These are phyloP conservation scores for Diddensiella santjacobensis DNA, from an alignment of 805 yeast genomes.

Conservation along the genomic window DNA sequence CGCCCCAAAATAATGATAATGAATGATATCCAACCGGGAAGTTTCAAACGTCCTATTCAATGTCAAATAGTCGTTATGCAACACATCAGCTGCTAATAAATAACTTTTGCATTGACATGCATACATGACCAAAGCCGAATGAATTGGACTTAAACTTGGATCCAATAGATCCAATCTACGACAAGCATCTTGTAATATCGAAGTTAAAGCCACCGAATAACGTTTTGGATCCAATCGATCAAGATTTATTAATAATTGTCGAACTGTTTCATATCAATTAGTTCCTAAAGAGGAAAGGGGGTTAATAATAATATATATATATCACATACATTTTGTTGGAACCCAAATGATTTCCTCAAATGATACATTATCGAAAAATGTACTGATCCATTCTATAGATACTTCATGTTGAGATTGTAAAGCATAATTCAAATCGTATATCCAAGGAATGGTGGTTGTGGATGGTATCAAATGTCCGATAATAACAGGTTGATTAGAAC, in stretches of 20 bases:
- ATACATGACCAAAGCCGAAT: constrained; percentile 3
- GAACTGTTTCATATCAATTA: too few relatives aligned
- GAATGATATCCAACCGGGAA: constrained; percentile 2
- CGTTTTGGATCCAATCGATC: background rate
- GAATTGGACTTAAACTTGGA: background rate
- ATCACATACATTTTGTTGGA: background rate
- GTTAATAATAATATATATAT: too few relatives aligned
- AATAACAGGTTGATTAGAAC: background rate
- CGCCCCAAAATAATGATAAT: constrained; percentile 7
- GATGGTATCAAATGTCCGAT: background rate
- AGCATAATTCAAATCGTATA: background rate
- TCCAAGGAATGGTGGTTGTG: background rate
- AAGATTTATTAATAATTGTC: background rate
- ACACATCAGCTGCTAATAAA: background rate
- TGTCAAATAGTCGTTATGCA: background rate
- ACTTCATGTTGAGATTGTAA: background rate
- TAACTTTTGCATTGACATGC: constrained; percentile 3
- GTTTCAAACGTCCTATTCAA: constrained; percentile 1
- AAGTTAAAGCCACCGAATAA: background rate
- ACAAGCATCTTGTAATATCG: background rate
- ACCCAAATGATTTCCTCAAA: background rate
- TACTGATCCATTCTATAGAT: background rate
- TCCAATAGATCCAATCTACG: background rate
- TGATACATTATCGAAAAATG: background rate
- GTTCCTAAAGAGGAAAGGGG: too few relatives aligned